phyloP scores from a whole-genome alignment of 768 basidiomycete species.

The Lactarius hengduanensis region DNA sequence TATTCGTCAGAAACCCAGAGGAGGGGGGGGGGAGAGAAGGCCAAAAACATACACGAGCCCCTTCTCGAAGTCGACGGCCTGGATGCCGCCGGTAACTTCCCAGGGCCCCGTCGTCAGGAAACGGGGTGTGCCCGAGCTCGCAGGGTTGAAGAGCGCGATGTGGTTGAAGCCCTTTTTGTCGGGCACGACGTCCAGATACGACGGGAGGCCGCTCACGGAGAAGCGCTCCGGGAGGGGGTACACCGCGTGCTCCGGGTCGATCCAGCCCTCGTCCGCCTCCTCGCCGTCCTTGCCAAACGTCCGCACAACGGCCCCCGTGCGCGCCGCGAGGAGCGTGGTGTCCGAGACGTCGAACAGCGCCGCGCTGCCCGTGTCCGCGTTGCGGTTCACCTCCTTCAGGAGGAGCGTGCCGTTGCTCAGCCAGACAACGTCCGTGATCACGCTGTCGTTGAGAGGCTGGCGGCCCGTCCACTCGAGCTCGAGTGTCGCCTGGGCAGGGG shows the following conservation, averaged over 20 bases:
- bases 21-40: neutral
- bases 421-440: constrained; percentile 87
- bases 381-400: constrained; percentile 84
- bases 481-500: constrained; percentile 45
- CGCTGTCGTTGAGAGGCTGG: constrained; percentile 56
- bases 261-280: constrained; percentile 92
- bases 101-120: constrained; percentile 88
- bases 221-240: constrained; percentile 51
- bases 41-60: constrained; percentile 63
- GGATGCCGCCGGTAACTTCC: constrained; percentile 81
- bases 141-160: constrained; percentile 86
- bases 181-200: constrained; percentile 91
- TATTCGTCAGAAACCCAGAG: neutral
- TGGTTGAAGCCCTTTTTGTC: constrained; percentile 82
- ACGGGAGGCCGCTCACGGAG: constrained; percentile 45
- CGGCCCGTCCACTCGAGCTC: constrained; percentile 67
- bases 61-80: constrained; percentile 64
- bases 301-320: constrained; percentile 59
- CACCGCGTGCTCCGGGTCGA: constrained; percentile 71
- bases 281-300: constrained; percentile 81
- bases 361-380: constrained; percentile 77
- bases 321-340: constrained; percentile 30
- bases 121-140: constrained; percentile 60
- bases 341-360: constrained; percentile 64
- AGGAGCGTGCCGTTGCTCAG: constrained; percentile 71